These are phyloP conservation scores for Leccinum broughii DNA, from an alignment of 768 basidiomycete genomes.

Conservation along the genomic window DNA sequence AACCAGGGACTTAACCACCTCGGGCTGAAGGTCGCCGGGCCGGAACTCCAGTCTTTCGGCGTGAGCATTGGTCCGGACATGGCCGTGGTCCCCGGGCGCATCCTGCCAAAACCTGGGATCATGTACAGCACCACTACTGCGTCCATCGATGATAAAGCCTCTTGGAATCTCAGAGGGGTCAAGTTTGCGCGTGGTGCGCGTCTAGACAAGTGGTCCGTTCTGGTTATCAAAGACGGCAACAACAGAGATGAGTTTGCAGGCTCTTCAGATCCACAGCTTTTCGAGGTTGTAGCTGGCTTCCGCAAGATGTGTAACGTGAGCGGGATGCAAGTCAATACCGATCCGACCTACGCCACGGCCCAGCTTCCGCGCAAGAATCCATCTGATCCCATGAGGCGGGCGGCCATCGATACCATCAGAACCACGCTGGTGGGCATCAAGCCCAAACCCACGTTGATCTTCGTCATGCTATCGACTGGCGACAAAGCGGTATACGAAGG, in stretches of 20 bases:
- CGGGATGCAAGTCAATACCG: conserved; percentile 55
- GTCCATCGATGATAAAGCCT: conserved; percentile 45
- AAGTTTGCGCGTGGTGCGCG: conserved; percentile 59
- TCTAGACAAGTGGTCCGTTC: conserved; percentile 65
- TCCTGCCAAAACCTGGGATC: conserved; percentile 45
- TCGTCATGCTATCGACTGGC: conserved; percentile 48
- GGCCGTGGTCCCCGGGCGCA: conserved; percentile 56
- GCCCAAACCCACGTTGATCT: conserved; percentile 43
- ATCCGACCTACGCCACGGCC: conserved; percentile 36
- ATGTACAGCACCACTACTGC: conserved; percentile 36
- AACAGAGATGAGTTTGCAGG: conserved; percentile 59
- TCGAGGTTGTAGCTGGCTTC: conserved; percentile 50
- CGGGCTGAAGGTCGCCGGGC: conserved; percentile 38
- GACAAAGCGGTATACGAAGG: conserved; percentile 53
- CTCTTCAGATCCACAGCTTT: conserved; percentile 54
- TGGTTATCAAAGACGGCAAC: conserved; percentile 60
- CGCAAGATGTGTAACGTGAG: conserved; percentile 58
- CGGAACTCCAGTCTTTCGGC: conserved; percentile 44
- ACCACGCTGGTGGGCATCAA: conserved; percentile 37
- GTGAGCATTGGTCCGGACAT: conserved; percentile 48
- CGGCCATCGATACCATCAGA: conserved; percentile 50
- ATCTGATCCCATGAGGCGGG: conserved; percentile 53
- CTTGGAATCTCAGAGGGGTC: conserved; percentile 55
- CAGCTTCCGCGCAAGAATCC: conserved; percentile 51
- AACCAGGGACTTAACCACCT: conserved; percentile 43